phyloP scores from a whole-genome alignment of 2,329 filamentous ascomycete genomes.

The Hypoxylon sp. region DNA sequence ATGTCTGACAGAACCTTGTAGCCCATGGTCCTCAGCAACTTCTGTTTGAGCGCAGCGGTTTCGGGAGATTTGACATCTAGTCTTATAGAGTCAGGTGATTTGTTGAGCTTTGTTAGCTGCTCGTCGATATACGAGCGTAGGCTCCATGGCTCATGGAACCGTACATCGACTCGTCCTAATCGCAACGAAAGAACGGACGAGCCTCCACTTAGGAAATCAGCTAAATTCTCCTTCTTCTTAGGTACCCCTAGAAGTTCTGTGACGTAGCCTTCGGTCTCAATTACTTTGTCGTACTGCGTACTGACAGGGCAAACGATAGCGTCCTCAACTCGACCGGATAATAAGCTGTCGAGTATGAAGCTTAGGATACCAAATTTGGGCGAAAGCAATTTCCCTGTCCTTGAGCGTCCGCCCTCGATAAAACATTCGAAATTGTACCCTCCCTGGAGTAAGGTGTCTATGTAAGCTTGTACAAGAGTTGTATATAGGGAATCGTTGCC shows the following conservation, averaged over 20 bases:
- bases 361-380: slow-evolving; percentile 96
- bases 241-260: slow-evolving; percentile 92
- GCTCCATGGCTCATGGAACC: slow-evolving; percentile 97
- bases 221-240: slow-evolving; percentile 93
- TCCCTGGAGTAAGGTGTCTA: slow-evolving; percentile 88
- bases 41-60: slow-evolving; percentile 67
- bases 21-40: slow-evolving; percentile 83
- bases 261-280: slow-evolving; percentile 97
- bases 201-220: slow-evolving; percentile 83
- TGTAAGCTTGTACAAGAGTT: slow-evolving; percentile 94
- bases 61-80: slow-evolving; percentile 58
- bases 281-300: slow-evolving; percentile 98
- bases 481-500: slow-evolving; percentile 90
- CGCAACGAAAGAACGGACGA: slow-evolving; percentile 89
- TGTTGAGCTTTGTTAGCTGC: slow-evolving; percentile 69
- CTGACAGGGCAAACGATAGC: slow-evolving; percentile 94
- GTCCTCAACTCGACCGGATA: slow-evolving; percentile 88
- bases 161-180: slow-evolving; percentile 90
- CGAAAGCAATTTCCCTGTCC: slow-evolving; percentile 91
- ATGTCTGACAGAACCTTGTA: slow-evolving; percentile 95
- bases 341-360: slow-evolving; percentile 88
- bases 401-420: slow-evolving; percentile 91
- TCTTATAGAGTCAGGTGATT: slow-evolving; percentile 57
- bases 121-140: slow-evolving; percentile 81
- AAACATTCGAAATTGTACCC: slow-evolving; percentile 98